Base-by-base conservation (phyloP, 1,284 basidiomycete genomes). In the Melampsora larici-populina region DNA sequence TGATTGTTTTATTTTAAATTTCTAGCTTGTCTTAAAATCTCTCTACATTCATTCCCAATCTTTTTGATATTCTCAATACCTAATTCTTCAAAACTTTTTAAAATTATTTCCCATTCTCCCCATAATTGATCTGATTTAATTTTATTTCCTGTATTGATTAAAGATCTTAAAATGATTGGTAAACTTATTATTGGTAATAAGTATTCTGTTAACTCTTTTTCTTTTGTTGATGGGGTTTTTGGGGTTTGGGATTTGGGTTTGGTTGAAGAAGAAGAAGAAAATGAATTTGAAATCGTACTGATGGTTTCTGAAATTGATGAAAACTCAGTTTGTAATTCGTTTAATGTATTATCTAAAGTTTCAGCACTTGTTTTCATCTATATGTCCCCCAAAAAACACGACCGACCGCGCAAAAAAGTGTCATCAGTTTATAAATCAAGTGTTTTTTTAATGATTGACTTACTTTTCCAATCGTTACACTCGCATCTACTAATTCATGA, bases 301-400 rank as follows among this genome's bases (percentile, higher is more conserved):
- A 88, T 88, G 17, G 93, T 86, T 58, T 92, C 87, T 9, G 92
- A 92, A 65, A 93, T 93, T 80, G 92, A 90, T 18, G 90, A 91
- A 82, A 94, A 93, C 0, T 92, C 91, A 26, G 86, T 88, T 82
- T 89, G 88, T 65, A 94, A 87, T 29, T 90, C 86, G 81, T 93
- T 92, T n/a, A 94, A 87, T 81, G 93, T 91, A 1, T 87, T 86
- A 82, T 94, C 92, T 11, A 93, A 87, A 70, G 89, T 89, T 83
- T 93, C 92, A 0, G 92, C 91, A 11, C 91, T 88, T 2, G 87
- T 87, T 84, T 92, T 93, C 90, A 94, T 92, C 91, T 93, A 80
- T 4, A 58, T 1, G 48, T 51, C 15, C 15, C n/a, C 48, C n/a
- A 13, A 15, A 36, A 36, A 36, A 36, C 3, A 36, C 3, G 3